Evolutionary conservation across 192 early-diverging fungal genomes (phyloP).

Genomic region (Umbelopsis sp.): DNA sequence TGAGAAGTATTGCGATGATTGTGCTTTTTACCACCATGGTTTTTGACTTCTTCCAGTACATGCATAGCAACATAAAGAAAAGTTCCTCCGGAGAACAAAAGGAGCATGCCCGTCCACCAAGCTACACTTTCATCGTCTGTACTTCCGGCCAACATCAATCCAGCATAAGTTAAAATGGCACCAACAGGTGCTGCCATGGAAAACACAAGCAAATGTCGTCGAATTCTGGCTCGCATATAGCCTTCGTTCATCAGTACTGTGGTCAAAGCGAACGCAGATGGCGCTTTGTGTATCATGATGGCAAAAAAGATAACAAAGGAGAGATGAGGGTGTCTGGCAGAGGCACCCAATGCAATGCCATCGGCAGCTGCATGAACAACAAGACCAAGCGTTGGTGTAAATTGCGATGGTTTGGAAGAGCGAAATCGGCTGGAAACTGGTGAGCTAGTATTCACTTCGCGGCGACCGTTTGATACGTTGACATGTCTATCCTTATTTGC

Average conservation of each 20-base stretch:
- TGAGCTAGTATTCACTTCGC: not conserved
- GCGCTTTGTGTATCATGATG: conserved; percentile 96
- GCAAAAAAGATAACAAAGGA: conserved; percentile 89
- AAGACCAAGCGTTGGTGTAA: conserved; percentile 81
- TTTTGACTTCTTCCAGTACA: conserved; percentile 57
- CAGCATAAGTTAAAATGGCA: conserved; percentile 62
- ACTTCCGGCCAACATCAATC: conserved; percentile 42
- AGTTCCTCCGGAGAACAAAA: conserved; percentile 89
- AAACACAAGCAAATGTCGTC: conserved; percentile 79
- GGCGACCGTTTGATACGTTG: not conserved
- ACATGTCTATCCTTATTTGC: conserved; percentile 25
- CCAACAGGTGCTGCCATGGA: conserved; percentile 84
- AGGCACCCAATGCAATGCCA: conserved; percentile 92
- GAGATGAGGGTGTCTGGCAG: conserved; percentile 63
- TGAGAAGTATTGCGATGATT: not conserved
- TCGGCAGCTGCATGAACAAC: conserved; percentile 97
- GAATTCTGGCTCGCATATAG: conserved; percentile 61
- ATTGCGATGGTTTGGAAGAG: conserved; percentile 20
- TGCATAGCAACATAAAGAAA: conserved; percentile 93
- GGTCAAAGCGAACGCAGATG: conserved; percentile 88
- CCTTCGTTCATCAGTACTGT: conserved; percentile 86
- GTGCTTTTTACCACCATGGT: not conserved
- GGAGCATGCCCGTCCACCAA: conserved; percentile 79
- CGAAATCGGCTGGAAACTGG: conserved; percentile 23
- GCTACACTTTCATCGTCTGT: conserved; percentile 47